Evolutionary conservation across 768 basidiomycete genomes (phyloP).

Genomic region (Pisolithus tinctorius): DNA sequence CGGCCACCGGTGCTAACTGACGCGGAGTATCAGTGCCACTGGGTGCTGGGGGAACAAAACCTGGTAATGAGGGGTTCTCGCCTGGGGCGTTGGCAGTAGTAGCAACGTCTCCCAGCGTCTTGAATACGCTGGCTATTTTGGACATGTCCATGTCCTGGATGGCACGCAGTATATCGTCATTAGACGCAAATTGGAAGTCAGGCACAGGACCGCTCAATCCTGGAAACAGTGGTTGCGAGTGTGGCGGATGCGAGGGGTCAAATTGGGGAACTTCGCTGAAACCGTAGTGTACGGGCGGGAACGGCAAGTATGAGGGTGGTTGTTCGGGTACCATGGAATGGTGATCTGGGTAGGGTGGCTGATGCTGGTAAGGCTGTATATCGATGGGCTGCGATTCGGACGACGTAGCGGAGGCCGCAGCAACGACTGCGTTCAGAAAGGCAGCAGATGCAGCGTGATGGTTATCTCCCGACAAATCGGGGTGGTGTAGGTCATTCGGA

Average conservation of each 20-base stretch:
- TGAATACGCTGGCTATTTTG: conserved; percentile 62
- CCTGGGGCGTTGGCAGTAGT: conserved; percentile 34
- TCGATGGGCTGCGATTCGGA: conserved; percentile 27
- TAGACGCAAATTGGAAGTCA: conserved; percentile 44
- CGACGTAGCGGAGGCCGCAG: conserved; percentile 49
- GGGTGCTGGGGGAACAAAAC: conserved; percentile 17
- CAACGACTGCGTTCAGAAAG: conserved; percentile 58
- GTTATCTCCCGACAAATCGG: conserved; percentile 20
- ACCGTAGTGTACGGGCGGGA: conserved; percentile 23
- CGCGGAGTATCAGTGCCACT: conserved; percentile 17
- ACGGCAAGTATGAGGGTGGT: conserved; percentile 21
- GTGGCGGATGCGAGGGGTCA: conserved; percentile 15
- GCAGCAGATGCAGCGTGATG: conserved; percentile 48
- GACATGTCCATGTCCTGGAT: conserved; percentile 64
- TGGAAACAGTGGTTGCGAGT: conserved; percentile 19
- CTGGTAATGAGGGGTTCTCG: conserved; percentile 5
- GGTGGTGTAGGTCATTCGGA: conserved; percentile 21
- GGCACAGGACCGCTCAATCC: conserved; percentile 19
- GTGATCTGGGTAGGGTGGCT: conserved; percentile 29
- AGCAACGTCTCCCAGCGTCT: conserved; percentile 55
- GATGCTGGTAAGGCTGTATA: conserved; percentile 21
- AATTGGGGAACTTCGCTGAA: conserved; percentile 25
- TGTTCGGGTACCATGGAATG: conserved; percentile 22
- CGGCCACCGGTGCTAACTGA: conserved; percentile 33
- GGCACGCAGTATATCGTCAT: conserved; percentile 67